Conservation (phyloP, 768 basidiomycete species). For the Xerocomus brunneocitrinus region DNA sequence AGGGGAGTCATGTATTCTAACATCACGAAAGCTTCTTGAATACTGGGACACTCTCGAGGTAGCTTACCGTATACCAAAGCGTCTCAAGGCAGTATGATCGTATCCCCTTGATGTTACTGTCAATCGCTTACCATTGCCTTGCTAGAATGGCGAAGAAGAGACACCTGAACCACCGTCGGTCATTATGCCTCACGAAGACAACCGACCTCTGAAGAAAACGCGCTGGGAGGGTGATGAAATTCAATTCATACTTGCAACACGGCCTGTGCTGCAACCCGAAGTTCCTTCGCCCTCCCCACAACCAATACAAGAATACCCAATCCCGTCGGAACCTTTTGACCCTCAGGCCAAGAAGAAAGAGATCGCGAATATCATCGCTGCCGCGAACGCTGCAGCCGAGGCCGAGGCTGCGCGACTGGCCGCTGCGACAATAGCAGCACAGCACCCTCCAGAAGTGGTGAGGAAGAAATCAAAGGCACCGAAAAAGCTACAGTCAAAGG, state of each 20-base stretch:
- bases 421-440: conserved; percentile 16
- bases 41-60: conserved; percentile 75
- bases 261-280: background rate
- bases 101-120: background rate
- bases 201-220: conserved; percentile 30
- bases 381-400: conserved; percentile 33
- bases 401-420: conserved; percentile 30
- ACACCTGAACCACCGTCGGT: conserved; percentile 12
- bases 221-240: conserved; percentile 27
- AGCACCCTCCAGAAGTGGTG: conserved; percentile 11
- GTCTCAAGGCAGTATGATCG: conserved; percentile 40
- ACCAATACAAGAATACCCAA: background rate
- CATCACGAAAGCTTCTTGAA: conserved; percentile 54
- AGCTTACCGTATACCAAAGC: conserved; percentile 86
- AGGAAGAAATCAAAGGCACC: conserved; percentile 27
- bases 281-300: background rate
- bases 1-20: background rate
- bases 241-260: conserved; percentile 14
- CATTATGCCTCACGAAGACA: conserved; percentile 25
- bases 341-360: conserved; percentile 22
- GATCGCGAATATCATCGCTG: conserved; percentile 40
- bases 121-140: background rate
- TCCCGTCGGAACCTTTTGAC: background rate
- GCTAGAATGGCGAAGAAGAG: conserved; percentile 32
- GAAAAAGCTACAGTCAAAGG: conserved; percentile 43